Evolutionary conservation across 108 stramenopile species (phyloP), one percentile per base, ranked within the genome.

Genomic region (Conticribra guillardii): DNA sequence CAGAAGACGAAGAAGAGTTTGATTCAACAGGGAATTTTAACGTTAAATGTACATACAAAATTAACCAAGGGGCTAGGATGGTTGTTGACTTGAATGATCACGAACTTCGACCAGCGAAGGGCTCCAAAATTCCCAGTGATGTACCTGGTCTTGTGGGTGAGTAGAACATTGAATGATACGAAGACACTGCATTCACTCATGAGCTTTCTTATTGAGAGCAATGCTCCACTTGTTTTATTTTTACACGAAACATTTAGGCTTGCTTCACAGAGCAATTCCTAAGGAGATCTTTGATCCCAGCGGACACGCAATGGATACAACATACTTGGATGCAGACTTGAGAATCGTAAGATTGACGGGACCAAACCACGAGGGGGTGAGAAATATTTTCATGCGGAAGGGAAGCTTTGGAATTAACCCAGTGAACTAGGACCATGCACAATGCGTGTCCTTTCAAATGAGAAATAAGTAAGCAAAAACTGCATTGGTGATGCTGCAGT

Each of bases 1-100:
- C 82, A 8, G 70, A 86, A 60, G 71, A 80, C 19, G 68, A 59
- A 4, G 74, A 56, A 55, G 62, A 9, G 21, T 91, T 87, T 67
- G 85, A 91, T 56, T 28, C 58, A 9, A 61, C 30, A 2, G 90
- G 90, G 16, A 86, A 30, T 23, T 87, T 91, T 34, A 41, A 46
- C 1, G 77, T 87, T 54, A 70, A 71, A 23, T 83, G 80, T 34
- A 45, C 60, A 2, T 91, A 91, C 69, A 58, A 71, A n/a, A 89
- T 91, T 46, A 84, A 82, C 54, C 86, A 86, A 48, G 87, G 87
- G 9, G 80, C 87, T 18, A 71, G 90, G n/a, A 84, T 87, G 85
- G 48, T 71, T 5, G 11, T 87, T 33, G 62, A 76, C 23, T 45
- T 74, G 31, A 60, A 85, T 29, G 83, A 82, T 53, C 83, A 81